These are phyloP conservation scores for Penicillium longicatenatum DNA, from an alignment of 495 filamentous ascomycete genomes.

Conservation along the genomic window DNA sequence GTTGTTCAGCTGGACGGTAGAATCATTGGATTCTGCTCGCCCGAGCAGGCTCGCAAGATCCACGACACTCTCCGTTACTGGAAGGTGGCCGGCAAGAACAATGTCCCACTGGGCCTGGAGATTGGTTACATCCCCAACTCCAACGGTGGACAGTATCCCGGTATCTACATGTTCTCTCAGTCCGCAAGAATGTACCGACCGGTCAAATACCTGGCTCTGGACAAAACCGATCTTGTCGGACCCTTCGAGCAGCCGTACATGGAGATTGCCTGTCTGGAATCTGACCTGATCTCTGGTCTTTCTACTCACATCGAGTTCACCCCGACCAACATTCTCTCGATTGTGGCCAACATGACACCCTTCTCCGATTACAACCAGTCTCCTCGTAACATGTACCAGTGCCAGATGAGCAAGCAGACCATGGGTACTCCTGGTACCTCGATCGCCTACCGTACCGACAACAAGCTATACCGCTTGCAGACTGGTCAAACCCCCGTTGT, in stretches of 20 bases:
- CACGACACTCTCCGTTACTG: slow-evolving; percentile 84
- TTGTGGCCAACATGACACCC: slow-evolving; percentile 97
- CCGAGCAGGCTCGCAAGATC: slow-evolving; percentile 74
- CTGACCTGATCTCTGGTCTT: slow-evolving; percentile 80
- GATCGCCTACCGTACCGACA: slow-evolving; percentile 85
- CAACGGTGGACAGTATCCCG: slow-evolving; percentile 88
- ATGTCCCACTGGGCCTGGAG: slow-evolving; percentile 82
- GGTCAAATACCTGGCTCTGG: slow-evolving; percentile 86
- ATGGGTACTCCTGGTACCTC: slow-evolving; percentile 97
- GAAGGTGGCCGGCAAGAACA: slow-evolving; percentile 92
- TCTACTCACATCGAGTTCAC: slow-evolving; percentile 94
- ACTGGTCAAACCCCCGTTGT: slow-evolving; percentile 96
- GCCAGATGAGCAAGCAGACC: slow-evolving; percentile 98
- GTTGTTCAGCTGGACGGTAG: slow-evolving; percentile 87
- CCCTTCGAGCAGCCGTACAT: slow-evolving; percentile 97
- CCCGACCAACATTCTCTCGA: slow-evolving; percentile 96
- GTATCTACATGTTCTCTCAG: slow-evolving; percentile 89
- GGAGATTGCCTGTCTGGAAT: slow-evolving; percentile 87
- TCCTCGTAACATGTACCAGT: slow-evolving; percentile 99
- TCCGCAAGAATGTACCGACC: slow-evolving; percentile 85
- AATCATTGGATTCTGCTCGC: slow-evolving; percentile 87
- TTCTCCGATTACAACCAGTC: slow-evolving; percentile 99
- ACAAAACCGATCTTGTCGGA: slow-evolving; percentile 83
- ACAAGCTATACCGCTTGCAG: slow-evolving; percentile 93
- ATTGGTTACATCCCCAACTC: slow-evolving; percentile 89